phyloP scores from a whole-genome alignment of 306 rosid species.

The Glycine latifolia region DNA sequence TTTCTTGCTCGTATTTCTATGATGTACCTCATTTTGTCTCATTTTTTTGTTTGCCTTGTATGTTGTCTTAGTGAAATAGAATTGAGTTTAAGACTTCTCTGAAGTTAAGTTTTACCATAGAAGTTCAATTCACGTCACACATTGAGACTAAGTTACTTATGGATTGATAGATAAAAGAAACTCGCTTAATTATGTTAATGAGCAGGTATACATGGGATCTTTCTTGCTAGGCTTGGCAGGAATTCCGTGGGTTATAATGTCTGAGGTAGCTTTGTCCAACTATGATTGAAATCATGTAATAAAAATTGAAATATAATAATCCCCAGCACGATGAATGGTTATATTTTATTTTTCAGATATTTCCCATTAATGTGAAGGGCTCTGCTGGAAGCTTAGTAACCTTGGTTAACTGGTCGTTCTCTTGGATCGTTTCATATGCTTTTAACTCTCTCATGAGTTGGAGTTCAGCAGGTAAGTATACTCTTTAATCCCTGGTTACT shows the following conservation, averaged over 20 bases:
- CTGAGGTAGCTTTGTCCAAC: slow-evolving; percentile 65
- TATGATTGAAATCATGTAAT: neutral
- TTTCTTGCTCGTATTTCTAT: neutral
- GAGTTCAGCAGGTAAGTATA: slow-evolving; percentile 72
- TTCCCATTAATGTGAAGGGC: slow-evolving; percentile 82
- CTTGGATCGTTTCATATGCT: slow-evolving; percentile 74
- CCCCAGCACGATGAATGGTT: slow-evolving; percentile 16
- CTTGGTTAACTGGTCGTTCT: slow-evolving; percentile 66
- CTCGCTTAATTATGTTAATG: neutral
- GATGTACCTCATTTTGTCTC: slow-evolving; percentile 4
- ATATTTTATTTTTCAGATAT: slow-evolving; percentile 59
- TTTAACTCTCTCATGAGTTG: slow-evolving; percentile 76
- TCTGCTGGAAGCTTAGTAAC: slow-evolving; percentile 87
- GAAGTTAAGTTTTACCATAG: neutral
- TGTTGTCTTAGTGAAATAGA: slow-evolving; percentile 25
- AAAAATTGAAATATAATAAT: neutral
- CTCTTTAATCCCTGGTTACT: slow-evolving; percentile 2
- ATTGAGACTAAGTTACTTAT: too few relatives aligned
- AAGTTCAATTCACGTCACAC: too few relatives aligned
- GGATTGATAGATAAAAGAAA: too few relatives aligned
- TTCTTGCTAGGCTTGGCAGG: slow-evolving; percentile 90
- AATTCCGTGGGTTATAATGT: slow-evolving; percentile 96
- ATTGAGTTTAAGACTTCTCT: slow-evolving; percentile 11
- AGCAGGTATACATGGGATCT: slow-evolving; percentile 74
- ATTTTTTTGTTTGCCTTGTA: slow-evolving; percentile 14